Conservation (phyloP, 805 yeast genomes). For the Kockiozyma suomiensis region DNA sequence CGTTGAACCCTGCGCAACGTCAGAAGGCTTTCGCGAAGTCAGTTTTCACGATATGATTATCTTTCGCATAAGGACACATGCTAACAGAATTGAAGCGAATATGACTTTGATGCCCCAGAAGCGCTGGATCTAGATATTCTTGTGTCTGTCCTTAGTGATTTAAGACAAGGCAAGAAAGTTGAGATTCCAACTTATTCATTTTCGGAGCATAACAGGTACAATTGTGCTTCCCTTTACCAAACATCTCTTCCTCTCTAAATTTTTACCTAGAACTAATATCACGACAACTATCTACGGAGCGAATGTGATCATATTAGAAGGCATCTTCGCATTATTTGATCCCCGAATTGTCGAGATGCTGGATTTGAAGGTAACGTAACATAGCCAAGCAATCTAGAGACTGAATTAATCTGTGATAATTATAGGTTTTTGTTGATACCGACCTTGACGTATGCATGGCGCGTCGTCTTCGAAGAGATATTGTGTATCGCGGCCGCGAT, state of each 20-base stretch:
- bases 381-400: too few species aligned
- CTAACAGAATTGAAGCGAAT: constrained; percentile 51
- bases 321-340: constrained; percentile 80
- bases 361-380: constrained; percentile 80
- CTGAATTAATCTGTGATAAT: background rate
- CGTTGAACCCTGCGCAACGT: constrained; percentile 64
- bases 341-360: constrained; percentile 67
- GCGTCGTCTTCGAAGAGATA: constrained; percentile 83
- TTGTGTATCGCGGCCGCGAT: constrained; percentile 82
- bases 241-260: background rate
- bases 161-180: constrained; percentile 70
- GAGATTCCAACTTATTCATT: constrained; percentile 74
- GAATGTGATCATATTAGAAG: constrained; percentile 89
- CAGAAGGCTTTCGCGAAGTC: constrained; percentile 57
- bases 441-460: constrained; percentile 92
- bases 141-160: constrained; percentile 59
- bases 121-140: constrained; percentile 79
- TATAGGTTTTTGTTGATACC: constrained; percentile 74
- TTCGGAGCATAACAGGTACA: constrained; percentile 50
- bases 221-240: constrained; percentile 6
- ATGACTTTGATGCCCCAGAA: constrained; percentile 86
- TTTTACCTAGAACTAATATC: constrained; percentile 56
- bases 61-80: background rate
- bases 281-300: constrained; percentile 87
- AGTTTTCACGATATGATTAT: constrained; percentile 10